Evolutionary conservation across 2,329 filamentous ascomycete species (phyloP).

Genomic region (Lecanicillium sp.): DNA sequence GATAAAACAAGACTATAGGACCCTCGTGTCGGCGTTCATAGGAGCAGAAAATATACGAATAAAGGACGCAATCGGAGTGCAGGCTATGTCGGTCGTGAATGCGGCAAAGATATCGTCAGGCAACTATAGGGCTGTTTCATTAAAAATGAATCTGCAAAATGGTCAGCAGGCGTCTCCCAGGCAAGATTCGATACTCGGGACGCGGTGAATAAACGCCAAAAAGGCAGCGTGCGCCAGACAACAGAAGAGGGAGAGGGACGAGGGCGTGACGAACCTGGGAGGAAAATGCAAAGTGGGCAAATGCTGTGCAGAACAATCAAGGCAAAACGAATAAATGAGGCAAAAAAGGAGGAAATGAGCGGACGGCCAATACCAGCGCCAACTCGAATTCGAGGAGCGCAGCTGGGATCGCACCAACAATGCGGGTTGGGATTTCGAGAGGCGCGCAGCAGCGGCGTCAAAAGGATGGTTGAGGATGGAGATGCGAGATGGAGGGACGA

Average conservation of each 20-base stretch:
- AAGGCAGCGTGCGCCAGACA: no score
- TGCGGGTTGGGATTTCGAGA: conserved; percentile 12
- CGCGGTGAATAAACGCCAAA: conserved; percentile 9
- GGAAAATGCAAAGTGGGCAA: conserved; percentile 14
- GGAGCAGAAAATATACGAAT: conserved; percentile 15
- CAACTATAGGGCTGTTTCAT: conserved; percentile 11
- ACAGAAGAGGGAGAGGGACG: not conserved
- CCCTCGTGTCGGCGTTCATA: conserved; percentile 28
- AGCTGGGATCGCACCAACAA: conserved; percentile 52
- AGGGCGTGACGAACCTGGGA: conserved; percentile 11
- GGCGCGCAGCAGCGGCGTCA: conserved; percentile 8
- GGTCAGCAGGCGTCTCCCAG: not conserved
- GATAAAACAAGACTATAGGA: conserved; percentile 19
- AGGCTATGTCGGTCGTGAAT: conserved; percentile 11
- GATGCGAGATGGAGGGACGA: conserved; percentile 20
- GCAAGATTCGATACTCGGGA: conserved; percentile 1
- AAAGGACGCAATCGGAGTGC: conserved; percentile 6
- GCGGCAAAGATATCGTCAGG: conserved; percentile 3
- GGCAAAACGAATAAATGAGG: conserved; percentile 15
- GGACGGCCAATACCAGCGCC: conserved; percentile 53
- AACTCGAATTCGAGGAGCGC: conserved; percentile 39
- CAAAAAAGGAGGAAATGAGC: conserved; percentile 34
- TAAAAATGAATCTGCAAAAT: conserved; percentile 10
- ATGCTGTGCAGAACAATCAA: conserved; percentile 14
- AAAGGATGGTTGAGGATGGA: conserved; percentile 14